These are phyloP conservation scores for Teratosphaeria nubilosa DNA, from an alignment of 2,329 filamentous ascomycete species.

Conservation along the genomic window DNA sequence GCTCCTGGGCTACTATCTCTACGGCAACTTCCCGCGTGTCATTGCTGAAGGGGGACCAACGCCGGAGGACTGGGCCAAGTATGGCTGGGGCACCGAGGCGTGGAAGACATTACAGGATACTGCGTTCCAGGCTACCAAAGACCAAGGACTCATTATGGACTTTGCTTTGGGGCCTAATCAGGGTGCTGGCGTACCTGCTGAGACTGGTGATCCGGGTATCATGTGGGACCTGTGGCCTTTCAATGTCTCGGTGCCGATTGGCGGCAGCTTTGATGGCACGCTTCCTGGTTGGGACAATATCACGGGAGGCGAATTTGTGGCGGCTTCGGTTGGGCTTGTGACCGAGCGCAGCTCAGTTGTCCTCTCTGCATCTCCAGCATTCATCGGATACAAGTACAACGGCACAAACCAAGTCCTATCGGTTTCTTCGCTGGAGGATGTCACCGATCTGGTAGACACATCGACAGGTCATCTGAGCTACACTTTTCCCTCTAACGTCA, in stretches of 20 bases:
- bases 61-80: constrained; percentile 1
- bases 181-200: constrained; percentile 37
- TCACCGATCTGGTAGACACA: constrained; percentile 17
- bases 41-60: neutral
- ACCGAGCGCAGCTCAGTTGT: constrained; percentile 4
- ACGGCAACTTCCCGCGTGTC: constrained; percentile 21
- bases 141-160: constrained; percentile 34
- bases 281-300: neutral
- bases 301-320: constrained; percentile 18
- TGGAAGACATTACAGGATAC: neutral
- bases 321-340: constrained; percentile 13
- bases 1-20: constrained; percentile 31
- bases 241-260: neutral
- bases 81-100: constrained; percentile 2
- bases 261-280: neutral
- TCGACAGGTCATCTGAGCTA: constrained; percentile 13
- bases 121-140: constrained; percentile 23
- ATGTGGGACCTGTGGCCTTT: constrained; percentile 23
- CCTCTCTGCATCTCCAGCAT: neutral
- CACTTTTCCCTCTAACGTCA: constrained; percentile 12
- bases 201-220: constrained; percentile 25
- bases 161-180: constrained; percentile 39
- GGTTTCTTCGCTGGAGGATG: constrained; percentile 17
- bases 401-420: constrained; percentile 16
- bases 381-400: constrained; percentile 4